Conservation (phyloP, 495 filamentous ascomycete species). For the Hyaloscypha hepaticicola region DNA sequence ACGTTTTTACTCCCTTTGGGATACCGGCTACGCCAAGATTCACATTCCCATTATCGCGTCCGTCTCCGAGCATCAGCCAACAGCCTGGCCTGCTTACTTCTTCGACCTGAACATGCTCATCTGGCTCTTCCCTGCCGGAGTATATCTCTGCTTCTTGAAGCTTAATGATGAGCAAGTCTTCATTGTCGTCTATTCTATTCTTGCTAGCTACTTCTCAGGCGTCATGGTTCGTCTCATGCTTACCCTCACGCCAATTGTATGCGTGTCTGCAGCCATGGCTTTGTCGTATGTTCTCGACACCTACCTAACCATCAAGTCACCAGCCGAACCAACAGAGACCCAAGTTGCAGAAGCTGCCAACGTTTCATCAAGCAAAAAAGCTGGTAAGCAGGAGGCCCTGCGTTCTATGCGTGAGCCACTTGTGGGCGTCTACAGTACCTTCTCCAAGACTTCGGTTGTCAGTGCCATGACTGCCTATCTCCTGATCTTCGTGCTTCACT, state of each 20-base stretch:
- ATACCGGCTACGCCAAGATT: slow-evolving; percentile 98
- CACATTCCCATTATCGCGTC: slow-evolving; percentile 99
- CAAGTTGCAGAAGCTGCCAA: slow-evolving; percentile 34
- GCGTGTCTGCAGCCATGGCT: slow-evolving; percentile 88
- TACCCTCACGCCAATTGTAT: slow-evolving; percentile 94
- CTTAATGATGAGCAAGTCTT: slow-evolving; percentile 98
- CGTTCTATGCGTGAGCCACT: slow-evolving; percentile 70
- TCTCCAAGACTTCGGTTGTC: slow-evolving; percentile 77
- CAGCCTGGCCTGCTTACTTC: slow-evolving; percentile 99
- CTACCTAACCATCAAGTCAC: slow-evolving; percentile 64
- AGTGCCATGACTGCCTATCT: slow-evolving; percentile 73
- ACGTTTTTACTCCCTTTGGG: slow-evolving; percentile 99
- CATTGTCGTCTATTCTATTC: slow-evolving; percentile 91
- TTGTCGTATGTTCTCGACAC: slow-evolving; percentile 86
- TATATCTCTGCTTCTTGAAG: slow-evolving; percentile 95
- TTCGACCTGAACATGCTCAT: slow-evolving; percentile 98
- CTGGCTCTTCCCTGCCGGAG: slow-evolving; percentile 98
- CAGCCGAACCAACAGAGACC: slow-evolving; percentile 54
- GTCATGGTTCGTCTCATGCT: slow-evolving; percentile 99
- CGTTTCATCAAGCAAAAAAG: slow-evolving; percentile 39
- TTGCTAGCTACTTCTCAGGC: slow-evolving; percentile 96
- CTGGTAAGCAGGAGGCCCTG: slow-evolving; percentile 53
- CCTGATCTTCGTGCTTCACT: slow-evolving; percentile 92
- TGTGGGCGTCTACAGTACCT: slow-evolving; percentile 77
- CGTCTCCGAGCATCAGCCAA: slow-evolving; percentile 98